Base-by-base conservation (phyloP, 768 basidiomycete species). In the Rhizopogon roseolus region DNA sequence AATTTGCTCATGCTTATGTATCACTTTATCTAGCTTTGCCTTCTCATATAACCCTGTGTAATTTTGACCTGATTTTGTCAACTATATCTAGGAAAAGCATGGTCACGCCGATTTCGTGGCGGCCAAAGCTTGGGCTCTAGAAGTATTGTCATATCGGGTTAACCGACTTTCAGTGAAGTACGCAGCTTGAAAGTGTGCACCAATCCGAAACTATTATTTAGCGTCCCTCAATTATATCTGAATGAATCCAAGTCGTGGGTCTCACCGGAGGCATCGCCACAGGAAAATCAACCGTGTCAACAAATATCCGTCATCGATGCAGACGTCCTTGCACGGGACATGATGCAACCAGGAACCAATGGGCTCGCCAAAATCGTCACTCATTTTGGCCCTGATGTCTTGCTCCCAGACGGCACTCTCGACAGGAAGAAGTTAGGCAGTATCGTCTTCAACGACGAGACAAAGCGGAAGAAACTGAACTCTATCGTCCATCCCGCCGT, bases 241-340 rank as follows among this genome's bases (percentile, higher is more conserved):
- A 48, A 48, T 10, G 9, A 48, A 48, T 52, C 25, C 4, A 5
- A 96, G 95, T 98, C 54, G 81, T 97, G 57, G 96, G 97, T 39
- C 81, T 99, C 19, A 98, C 96, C 28, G 97, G 97, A 7, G 93
- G 95, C 2, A 98, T 99, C 54, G 92, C 94, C 19, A 94, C 93
- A 6, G 94, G 96, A 50, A 99, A 99, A 73, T 97, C 95, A 0
- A 90, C 93, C 11, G 97, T 94, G 10, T 91, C 84, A 84, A 60
- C 62, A 68, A 29, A 72, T 98, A 29, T 90, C 93, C n/a, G 74
- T 98, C 60, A 80, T 98, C 61, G 97, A 99, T 65, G 94, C 96
- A 2, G 96, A 98, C 75, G 57, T 90, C 14, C 78, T 98, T 48
- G 92, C 95, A 3, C 86, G 94, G 38, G 72, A 85, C 60, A 93